Percentiles rank a stretch among this genome's conserved stretches.
Evolutionary conservation across 805 yeast species (phyloP).

Genomic region (Yarrowia sp.): DNA sequence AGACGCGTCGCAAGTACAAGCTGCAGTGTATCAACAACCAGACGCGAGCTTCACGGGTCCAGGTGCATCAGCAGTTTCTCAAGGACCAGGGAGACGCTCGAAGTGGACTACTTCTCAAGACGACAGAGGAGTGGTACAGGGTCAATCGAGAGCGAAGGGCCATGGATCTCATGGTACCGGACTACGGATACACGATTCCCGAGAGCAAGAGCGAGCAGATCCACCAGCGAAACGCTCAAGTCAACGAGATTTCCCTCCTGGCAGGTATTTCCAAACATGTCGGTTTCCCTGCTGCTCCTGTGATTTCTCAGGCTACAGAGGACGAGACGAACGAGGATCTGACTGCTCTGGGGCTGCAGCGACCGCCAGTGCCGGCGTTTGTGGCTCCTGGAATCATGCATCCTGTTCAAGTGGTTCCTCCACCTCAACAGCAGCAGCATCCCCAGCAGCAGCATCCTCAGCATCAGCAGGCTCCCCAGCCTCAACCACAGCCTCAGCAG

Average conservation of each 20-base stretch:
- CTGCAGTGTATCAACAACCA: slow-evolving; percentile 75
- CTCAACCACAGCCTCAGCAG: not conserved
- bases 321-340: slow-evolving; percentile 78
- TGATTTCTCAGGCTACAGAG: slow-evolving; percentile 58
- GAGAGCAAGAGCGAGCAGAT: slow-evolving; percentile 50
- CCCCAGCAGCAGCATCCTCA: not conserved
- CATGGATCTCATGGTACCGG: slow-evolving; percentile 62
- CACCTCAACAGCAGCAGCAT: not conserved
- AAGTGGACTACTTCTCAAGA: slow-evolving; percentile 59
- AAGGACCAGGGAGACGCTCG: slow-evolving; percentile 68
- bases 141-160: slow-evolving; percentile 84
- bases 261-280: slow-evolving; percentile 63
- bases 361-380: not conserved
- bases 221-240: slow-evolving; percentile 62
- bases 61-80: slow-evolving; percentile 78
- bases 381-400: slow-evolving; percentile 4
- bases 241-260: slow-evolving; percentile 67
- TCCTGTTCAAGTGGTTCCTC: not conserved
- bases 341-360: slow-evolving; percentile 53
- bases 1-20: slow-evolving; percentile 58
- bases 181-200: slow-evolving; percentile 46
- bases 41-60: slow-evolving; percentile 73
- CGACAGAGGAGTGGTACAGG: slow-evolving; percentile 88
- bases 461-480: not conserved
- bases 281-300: slow-evolving; percentile 83